Percentiles rank a stretch among this genome's conserved stretches.
These are phyloP conservation scores for Penicillium digitatum DNA, from an alignment of 2,329 filamentous ascomycete species.

Conservation along the genomic window DNA sequence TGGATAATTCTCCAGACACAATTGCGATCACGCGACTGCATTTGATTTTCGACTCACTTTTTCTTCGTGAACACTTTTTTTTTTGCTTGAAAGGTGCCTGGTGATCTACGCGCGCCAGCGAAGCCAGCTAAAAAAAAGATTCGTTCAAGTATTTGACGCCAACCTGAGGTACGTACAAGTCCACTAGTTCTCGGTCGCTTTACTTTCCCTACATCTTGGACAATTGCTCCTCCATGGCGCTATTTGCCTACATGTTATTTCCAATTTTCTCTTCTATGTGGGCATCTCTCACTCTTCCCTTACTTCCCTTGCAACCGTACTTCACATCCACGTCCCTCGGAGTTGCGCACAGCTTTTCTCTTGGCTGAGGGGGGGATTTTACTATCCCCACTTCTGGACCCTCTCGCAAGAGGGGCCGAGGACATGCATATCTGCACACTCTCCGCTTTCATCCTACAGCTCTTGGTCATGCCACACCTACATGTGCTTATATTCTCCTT, in stretches of 20 bases:
- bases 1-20: background rate
- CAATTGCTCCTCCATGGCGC: background rate
- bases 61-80: background rate
- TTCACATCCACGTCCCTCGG: background rate
- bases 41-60: conserved; percentile 1
- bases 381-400: background rate
- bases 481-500: background rate
- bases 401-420: conserved; percentile 3
- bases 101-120: background rate
- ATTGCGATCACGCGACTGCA: conserved; percentile 9
- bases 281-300: background rate
- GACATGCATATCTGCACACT: conserved; percentile 1
- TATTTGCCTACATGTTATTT: too few species aligned
- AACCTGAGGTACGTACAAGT: background rate
- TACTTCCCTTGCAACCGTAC: background rate
- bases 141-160: background rate
- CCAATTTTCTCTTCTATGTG: background rate
- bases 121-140: background rate
- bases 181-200: background rate
- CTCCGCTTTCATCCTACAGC: conserved; percentile 1
- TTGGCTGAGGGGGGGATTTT: background rate
- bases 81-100: background rate
- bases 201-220: background rate
- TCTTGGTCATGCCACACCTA: conserved; percentile 1
- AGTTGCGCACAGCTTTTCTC: background rate